phyloP scores from a whole-genome alignment of 805 yeast species.

The Yamadazyma sp. region DNA sequence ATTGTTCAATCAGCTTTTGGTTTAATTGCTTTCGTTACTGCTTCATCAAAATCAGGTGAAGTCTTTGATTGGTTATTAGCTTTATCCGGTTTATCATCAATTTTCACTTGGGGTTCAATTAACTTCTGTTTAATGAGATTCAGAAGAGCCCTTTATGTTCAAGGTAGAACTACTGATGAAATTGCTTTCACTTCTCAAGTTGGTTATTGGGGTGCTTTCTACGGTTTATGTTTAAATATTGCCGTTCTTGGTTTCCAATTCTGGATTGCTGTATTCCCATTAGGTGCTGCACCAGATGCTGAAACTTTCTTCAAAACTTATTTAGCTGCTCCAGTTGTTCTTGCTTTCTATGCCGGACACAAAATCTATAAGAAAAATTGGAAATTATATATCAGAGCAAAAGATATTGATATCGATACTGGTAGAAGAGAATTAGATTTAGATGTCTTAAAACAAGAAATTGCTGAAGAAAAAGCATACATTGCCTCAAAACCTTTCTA shows the following conservation, averaged over 20 bases:
- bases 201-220: conserved; percentile 66
- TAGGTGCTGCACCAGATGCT: conserved; percentile 46
- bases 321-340: conserved; percentile 60
- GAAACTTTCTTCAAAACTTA: conserved; percentile 61
- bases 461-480: conserved; percentile 37
- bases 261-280: conserved; percentile 78
- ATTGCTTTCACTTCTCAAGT: conserved; percentile 62
- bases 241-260: conserved; percentile 72
- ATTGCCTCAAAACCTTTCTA: conserved; percentile 32
- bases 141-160: conserved; percentile 58
- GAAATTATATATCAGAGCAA: conserved; percentile 26
- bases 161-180: conserved; percentile 69
- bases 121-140: conserved; percentile 43
- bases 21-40: conserved; percentile 43
- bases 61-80: conserved; percentile 49
- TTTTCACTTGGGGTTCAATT: conserved; percentile 51
- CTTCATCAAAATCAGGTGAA: conserved; percentile 35
- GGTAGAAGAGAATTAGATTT: conserved; percentile 39
- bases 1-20: conserved; percentile 39
- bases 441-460: conserved; percentile 36
- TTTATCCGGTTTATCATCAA: conserved; percentile 45
- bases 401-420: conserved; percentile 34
- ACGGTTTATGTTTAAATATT: conserved; percentile 56
- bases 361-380: conserved; percentile 47
- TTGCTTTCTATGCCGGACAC: conserved; percentile 56